Percentiles rank a stretch among this genome's conserved stretches.
phyloP scores from a whole-genome alignment of 108 stramenopile genomes.

The Pseudonitzschia multiseries region DNA sequence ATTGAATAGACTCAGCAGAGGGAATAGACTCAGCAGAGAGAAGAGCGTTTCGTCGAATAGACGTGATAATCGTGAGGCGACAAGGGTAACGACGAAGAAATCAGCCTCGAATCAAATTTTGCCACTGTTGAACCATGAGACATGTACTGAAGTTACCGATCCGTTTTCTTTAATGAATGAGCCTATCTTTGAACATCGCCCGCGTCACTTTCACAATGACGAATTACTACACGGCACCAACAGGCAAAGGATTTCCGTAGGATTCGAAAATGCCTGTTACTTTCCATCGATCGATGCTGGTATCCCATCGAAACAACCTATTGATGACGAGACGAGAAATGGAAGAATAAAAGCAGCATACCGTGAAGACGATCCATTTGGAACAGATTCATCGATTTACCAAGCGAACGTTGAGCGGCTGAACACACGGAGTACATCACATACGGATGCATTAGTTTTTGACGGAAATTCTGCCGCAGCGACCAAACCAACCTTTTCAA shows the following conservation, averaged over 20 bases:
- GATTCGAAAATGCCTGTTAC: not conserved
- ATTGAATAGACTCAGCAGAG: not conserved
- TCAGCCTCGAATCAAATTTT: not conserved
- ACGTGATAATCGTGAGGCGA: not conserved
- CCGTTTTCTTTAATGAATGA: conserved; percentile 9
- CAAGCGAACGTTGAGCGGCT: not conserved
- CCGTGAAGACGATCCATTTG: too few relatives aligned
- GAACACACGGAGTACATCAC: not conserved
- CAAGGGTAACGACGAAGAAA: not conserved
- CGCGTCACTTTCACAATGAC: not conserved
- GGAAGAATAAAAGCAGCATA: not conserved
- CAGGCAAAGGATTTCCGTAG: not conserved
- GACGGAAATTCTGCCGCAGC: not conserved
- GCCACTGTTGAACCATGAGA: not conserved
- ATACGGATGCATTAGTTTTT: not conserved
- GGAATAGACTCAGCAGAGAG: not conserved
- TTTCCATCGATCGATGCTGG: not conserved
- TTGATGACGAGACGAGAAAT: not conserved
- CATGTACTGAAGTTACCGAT: not conserved
- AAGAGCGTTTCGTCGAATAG: not conserved
- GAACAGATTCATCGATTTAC: too few relatives aligned
- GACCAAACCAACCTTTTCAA: not conserved
- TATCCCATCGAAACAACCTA: not conserved
- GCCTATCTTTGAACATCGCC: conserved; percentile 1
- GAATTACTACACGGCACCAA: not conserved